Conservation (phyloP, 768 basidiomycete species). For the Sarcodon aspratus region DNA sequence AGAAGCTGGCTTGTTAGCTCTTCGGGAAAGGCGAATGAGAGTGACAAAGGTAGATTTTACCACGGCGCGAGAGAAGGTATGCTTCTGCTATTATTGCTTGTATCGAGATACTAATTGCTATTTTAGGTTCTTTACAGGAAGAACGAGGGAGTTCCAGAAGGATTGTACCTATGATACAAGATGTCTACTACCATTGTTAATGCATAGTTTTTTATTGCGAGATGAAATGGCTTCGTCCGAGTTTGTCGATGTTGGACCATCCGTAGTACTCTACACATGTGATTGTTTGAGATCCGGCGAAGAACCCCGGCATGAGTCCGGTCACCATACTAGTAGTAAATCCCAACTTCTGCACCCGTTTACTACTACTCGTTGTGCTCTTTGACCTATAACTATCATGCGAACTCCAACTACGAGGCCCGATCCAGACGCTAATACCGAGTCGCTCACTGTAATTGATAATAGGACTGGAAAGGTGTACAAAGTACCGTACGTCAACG, state of each 20-base stretch:
- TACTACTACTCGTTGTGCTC: no score
- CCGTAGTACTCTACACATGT: no score
- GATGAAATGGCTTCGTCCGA: no score
- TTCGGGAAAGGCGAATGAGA: slow-evolving; percentile 90
- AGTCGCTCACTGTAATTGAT: slow-evolving; percentile 56
- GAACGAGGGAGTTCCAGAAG: slow-evolving; percentile 93
- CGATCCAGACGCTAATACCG: slow-evolving; percentile 2
- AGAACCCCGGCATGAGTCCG: no score
- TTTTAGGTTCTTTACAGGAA: slow-evolving; percentile 81
- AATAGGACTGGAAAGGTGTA: slow-evolving; percentile 79
- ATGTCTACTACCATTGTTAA: no score
- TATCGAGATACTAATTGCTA: slow-evolving; percentile 7
- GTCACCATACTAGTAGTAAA: no score
- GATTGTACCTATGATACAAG: slow-evolving; percentile 69
- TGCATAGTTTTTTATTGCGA: no score
- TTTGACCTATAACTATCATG: no score
- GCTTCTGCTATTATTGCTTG: slow-evolving; percentile 9
- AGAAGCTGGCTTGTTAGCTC: slow-evolving; percentile 91
- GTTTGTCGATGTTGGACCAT: no score
- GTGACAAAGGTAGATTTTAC: slow-evolving; percentile 90
- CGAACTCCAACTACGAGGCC: no score
- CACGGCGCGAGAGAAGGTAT: slow-evolving; percentile 85
- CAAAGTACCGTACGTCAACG: slow-evolving; percentile 50
- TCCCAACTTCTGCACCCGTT: no score
- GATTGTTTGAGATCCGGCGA: no score